Evolutionary conservation across 768 basidiomycete genomes (phyloP).

Genomic region (Myochromella boudieri): DNA sequence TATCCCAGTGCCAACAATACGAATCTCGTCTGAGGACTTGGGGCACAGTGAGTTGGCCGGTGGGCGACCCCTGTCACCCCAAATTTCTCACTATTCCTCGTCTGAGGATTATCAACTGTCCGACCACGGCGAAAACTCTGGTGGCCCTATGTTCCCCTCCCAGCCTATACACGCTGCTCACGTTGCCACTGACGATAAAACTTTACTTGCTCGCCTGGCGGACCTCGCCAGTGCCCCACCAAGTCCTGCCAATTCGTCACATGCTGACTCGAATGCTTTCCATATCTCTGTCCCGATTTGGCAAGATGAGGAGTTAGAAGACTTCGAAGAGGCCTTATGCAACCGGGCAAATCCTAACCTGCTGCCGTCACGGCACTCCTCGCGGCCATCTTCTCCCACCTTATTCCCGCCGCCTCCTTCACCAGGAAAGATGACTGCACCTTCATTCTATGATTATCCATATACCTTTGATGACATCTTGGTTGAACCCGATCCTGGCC

Average conservation of each 20-base stretch:
- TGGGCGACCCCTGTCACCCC: neutral
- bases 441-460: constrained; percentile 40
- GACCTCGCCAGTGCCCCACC: constrained; percentile 57
- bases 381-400: constrained; percentile 21
- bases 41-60: neutral
- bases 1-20: constrained; percentile 13
- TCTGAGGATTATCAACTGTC: constrained; percentile 17
- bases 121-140: constrained; percentile 2
- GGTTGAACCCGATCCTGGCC: constrained; percentile 34
- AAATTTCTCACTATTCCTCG: constrained; percentile 3
- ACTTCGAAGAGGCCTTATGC: constrained; percentile 24
- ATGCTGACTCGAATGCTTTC: constrained; percentile 15
- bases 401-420: constrained; percentile 42
- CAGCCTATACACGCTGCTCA: constrained; percentile 44
- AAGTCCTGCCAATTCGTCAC: constrained; percentile 18
- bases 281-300: constrained; percentile 51
- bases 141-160: constrained; percentile 13
- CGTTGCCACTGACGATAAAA: constrained; percentile 67
- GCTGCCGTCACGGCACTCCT: constrained; percentile 11
- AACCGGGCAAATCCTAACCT: constrained; percentile 2
- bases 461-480: constrained; percentile 37
- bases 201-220: constrained; percentile 50
- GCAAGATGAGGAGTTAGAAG: constrained; percentile 49
- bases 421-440: constrained; percentile 39
- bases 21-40: constrained; percentile 8